Percentiles rank a stretch among this genome's conserved stretches.
Evolutionary conservation across 352 stramenopile genomes (phyloP).

Genomic region (Nothophytophthora sp.): DNA sequence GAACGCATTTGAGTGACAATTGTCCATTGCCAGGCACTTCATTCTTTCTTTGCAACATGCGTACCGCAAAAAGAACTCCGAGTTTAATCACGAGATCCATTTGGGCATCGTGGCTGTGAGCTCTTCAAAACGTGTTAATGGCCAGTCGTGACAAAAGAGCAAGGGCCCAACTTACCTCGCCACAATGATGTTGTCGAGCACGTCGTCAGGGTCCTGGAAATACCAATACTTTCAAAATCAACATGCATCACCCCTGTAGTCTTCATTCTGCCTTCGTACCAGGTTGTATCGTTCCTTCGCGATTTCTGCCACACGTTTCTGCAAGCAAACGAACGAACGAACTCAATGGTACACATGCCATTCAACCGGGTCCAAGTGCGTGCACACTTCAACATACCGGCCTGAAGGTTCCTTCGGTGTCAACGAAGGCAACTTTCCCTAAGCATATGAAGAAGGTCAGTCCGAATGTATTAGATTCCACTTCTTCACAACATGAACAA

Average conservation of each 20-base stretch:
- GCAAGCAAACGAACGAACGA: no score
- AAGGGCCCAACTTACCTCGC: constrained; percentile 47
- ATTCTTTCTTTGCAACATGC: neutral
- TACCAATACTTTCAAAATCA: neutral
- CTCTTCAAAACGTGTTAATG: constrained; percentile 34
- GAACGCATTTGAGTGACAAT: no score
- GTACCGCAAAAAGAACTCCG: constrained; percentile 69
- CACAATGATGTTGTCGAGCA: constrained; percentile 95
- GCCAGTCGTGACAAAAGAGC: neutral
- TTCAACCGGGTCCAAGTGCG: neutral
- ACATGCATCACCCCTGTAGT: neutral
- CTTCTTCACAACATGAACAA: neutral
- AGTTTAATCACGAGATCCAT: constrained; percentile 88
- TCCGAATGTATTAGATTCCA: constrained; percentile 1
- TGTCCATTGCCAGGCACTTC: no score
- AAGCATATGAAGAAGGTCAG: neutral
- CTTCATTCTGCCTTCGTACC: constrained; percentile 18
- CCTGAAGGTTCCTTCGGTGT: constrained; percentile 94
- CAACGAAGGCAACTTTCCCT: constrained; percentile 88
- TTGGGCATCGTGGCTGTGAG: constrained; percentile 87
- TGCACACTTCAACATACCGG: constrained; percentile 36
- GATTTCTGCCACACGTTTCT: constrained; percentile 85
- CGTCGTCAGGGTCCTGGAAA: constrained; percentile 67
- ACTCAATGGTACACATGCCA: no score
- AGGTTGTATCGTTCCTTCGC: constrained; percentile 81